Evolutionary conservation across 1,284 basidiomycete genomes (phyloP).

Genomic region (Austroboletus niveus): DNA sequence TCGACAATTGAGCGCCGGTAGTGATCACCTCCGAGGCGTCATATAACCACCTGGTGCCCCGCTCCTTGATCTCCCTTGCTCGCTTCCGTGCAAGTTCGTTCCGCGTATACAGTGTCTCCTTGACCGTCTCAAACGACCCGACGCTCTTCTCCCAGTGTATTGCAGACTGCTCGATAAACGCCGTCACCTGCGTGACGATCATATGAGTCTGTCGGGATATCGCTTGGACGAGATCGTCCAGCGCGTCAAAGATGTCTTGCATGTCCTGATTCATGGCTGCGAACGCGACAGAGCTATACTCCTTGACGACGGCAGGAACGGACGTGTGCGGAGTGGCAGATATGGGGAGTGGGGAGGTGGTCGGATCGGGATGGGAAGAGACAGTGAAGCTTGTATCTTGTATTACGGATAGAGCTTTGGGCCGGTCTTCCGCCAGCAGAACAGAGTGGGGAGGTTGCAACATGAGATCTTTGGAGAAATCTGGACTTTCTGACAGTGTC

Average conservation of each 20-base stretch:
- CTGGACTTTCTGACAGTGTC: conserved; percentile 36
- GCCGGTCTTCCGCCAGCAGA: conserved; percentile 27
- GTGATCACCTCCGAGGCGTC: conserved; percentile 40
- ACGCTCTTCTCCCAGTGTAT: conserved; percentile 32
- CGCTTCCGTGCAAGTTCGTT: conserved; percentile 56
- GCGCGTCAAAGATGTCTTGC: conserved; percentile 56
- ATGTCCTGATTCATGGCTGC: conserved; percentile 48
- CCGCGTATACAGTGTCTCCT: conserved; percentile 45
- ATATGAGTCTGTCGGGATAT: conserved; percentile 41
- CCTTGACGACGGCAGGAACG: conserved; percentile 39
- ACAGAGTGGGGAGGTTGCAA: conserved; percentile 36
- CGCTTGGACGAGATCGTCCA: conserved; percentile 56
- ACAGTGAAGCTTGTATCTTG: conserved; percentile 15
- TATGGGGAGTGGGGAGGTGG: conserved; percentile 23
- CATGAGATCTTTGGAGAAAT: conserved; percentile 38
- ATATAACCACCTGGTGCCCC: conserved; percentile 42
- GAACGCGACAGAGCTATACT: conserved; percentile 46
- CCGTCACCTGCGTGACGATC: conserved; percentile 41
- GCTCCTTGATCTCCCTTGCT: conserved; percentile 54
- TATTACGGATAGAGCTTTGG: conserved; percentile 32
- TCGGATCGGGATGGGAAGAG: conserved; percentile 4
- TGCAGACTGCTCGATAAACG: conserved; percentile 47
- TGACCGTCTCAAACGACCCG: conserved; percentile 26
- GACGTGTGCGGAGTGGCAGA: conserved; percentile 29
- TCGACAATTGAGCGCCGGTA: conserved; percentile 43